These are phyloP conservation scores for Amborella trichopoda DNA, from an alignment of 164 flowering plant genomes.

Conservation along the genomic window DNA sequence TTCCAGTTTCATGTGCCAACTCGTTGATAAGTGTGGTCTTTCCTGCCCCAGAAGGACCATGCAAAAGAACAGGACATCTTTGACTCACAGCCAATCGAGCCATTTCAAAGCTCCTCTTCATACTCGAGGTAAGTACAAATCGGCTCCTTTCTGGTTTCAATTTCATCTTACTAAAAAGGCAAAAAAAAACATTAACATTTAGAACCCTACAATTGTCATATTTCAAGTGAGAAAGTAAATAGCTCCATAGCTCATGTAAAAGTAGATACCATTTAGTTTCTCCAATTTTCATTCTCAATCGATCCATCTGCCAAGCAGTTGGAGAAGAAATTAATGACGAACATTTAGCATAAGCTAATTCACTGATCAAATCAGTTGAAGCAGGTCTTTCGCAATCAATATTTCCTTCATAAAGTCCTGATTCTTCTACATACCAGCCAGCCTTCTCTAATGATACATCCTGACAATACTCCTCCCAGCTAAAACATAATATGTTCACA, in stretches of 20 bases:
- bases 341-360: too few relatives aligned
- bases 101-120: slow-evolving; percentile 72
- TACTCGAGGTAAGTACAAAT: slow-evolving; percentile 47
- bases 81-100: slow-evolving; percentile 60
- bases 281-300: too few relatives aligned
- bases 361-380: too few relatives aligned
- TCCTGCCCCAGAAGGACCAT: slow-evolving; percentile 84
- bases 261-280: too few relatives aligned
- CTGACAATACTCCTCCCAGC: slow-evolving; percentile 80
- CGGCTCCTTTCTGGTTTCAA: slow-evolving; percentile 16
- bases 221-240: too few relatives aligned
- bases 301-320: too few relatives aligned
- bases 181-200: slow-evolving; percentile 1
- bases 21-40: slow-evolving; percentile 68
- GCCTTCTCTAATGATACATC: slow-evolving; percentile 77
- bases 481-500: slow-evolving; percentile 18
- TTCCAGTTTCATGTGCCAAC: slow-evolving; percentile 49
- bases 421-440: slow-evolving; percentile 46
- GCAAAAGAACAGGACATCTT: slow-evolving; percentile 88
- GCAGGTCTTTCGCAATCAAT: too few relatives aligned
- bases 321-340: too few relatives aligned
- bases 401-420: too few relatives aligned
- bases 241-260: too few relatives aligned
- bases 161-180: slow-evolving; percentile 20
- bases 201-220: too few relatives aligned